phyloP scores from a whole-genome alignment of 2,329 filamentous ascomycete genomes.

The Neopestalotiopsis clavispora region DNA sequence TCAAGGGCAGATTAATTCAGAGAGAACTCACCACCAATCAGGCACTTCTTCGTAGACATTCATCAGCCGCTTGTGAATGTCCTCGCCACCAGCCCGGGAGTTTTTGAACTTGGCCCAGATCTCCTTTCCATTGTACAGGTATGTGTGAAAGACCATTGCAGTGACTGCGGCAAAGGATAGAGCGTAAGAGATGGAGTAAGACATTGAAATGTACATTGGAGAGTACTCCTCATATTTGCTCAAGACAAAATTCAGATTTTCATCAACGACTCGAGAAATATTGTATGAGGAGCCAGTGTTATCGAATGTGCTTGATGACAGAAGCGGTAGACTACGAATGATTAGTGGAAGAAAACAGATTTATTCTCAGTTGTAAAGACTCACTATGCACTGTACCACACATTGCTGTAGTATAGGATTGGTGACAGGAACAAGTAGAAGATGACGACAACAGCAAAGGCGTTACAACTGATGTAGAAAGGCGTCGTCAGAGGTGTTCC shows the following conservation, averaged over 20 bases:
- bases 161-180: constrained; percentile 41
- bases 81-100: constrained; percentile 33
- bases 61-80: constrained; percentile 43
- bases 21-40: constrained; percentile 39
- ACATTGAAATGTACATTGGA: constrained; percentile 41
- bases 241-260: constrained; percentile 32
- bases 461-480: constrained; percentile 37
- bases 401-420: constrained; percentile 37
- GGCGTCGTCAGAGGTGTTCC: constrained; percentile 34
- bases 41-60: constrained; percentile 41
- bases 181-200: constrained; percentile 40
- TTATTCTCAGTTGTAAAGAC: not conserved
- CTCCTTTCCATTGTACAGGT: constrained; percentile 38
- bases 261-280: constrained; percentile 33
- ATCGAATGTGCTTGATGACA: constrained; percentile 35
- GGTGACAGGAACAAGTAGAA: constrained; percentile 38
- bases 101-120: constrained; percentile 39
- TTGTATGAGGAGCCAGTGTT: constrained; percentile 38
- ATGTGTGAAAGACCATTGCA: constrained; percentile 38
- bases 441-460: constrained; percentile 32
- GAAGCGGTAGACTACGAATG: constrained; percentile 28
- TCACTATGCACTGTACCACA: constrained; percentile 36
- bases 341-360: not conserved
- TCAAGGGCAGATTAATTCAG: no score
- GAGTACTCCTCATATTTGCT: constrained; percentile 39